Evolutionary conservation across 1,284 basidiomycete species (phyloP).

Genomic region (Phellopilus nigrolimitatus): DNA sequence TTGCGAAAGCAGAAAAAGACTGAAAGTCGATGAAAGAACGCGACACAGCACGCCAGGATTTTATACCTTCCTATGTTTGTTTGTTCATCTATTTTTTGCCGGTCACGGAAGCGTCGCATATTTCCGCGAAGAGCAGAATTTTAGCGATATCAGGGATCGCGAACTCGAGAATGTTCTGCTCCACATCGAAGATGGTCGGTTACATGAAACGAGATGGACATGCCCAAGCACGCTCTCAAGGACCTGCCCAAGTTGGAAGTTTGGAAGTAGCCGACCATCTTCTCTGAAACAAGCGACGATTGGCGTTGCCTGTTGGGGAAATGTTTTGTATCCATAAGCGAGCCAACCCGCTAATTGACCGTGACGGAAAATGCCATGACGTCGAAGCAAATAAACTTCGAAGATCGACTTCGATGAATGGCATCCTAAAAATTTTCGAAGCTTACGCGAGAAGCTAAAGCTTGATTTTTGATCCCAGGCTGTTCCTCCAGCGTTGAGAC

Average conservation of each 20-base stretch:
- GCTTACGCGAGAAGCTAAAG: too few relatives aligned
- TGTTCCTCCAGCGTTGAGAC: too few relatives aligned
- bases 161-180: slow-evolving; percentile 9
- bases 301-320: slow-evolving; percentile 1
- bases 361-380: too few relatives aligned
- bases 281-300: slow-evolving; percentile 7
- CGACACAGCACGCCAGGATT: background rate
- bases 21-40: background rate
- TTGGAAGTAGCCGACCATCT: background rate
- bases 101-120: background rate
- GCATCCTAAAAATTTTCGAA: too few relatives aligned
- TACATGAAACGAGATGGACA: background rate
- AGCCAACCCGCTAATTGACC: too few relatives aligned
- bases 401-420: too few relatives aligned
- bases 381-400: too few relatives aligned
- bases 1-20: background rate
- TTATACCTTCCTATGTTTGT: background rate
- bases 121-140: background rate
- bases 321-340: too few relatives aligned
- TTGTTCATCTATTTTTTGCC: background rate
- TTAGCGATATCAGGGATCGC: background rate
- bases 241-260: background rate
- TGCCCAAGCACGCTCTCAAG: background rate
- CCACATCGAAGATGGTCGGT: slow-evolving; percentile 6
- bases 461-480: too few relatives aligned